Evolutionary conservation across 78 protist species (phyloP), one percentile per base, ranked within the genome.

Genomic region (Emiliania huxleyi): DNA sequence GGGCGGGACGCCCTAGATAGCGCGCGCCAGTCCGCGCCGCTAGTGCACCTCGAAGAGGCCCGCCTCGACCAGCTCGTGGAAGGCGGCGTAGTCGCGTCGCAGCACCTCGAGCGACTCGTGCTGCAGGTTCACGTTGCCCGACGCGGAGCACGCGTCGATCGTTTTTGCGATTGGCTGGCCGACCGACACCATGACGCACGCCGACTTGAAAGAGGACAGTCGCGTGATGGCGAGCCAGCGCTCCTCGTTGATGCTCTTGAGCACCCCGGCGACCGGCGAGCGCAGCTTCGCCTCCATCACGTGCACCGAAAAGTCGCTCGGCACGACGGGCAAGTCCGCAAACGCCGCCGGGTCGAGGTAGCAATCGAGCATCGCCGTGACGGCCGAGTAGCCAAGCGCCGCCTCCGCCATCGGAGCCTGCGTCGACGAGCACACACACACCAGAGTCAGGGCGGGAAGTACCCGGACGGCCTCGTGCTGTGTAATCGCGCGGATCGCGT

Each of bases 211-310:
- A 29, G 48, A 40, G 33, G 35, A 22, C 37, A 77, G 44, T 33
- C 2, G 3, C 18, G 19, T 11, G 85, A 77, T 77, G 23, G 11
- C 48, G 33, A 6, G 0, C 37, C 15, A 26, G 46, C 6, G 2
- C 37, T 11, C 85, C 48, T 35, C 33, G 46, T 77, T 33, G 85
- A 77, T 77, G 33, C 19, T 11, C 46, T 4, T 77, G 48, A 77
- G 85, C 46, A 77, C 15, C 46, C 85, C 85, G 26, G 1, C 44
- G 33, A 77, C 85, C 33, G 44, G 19, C 4, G 85, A 77, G 85
- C 85, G 85, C 46, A 77, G 85, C 85, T 77, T 77, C 85, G 85
- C 85, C 85, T 77, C 85, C 56, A 44, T 81, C 12, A 18, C 89
- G 38, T 44, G 40, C 26, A 2, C 37, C 38, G 0, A 0, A 56